Percentiles rank a stretch among this genome's conserved stretches.
Conservation (phyloP, 139 green algal species). For the Chloropicon primus region DNA sequence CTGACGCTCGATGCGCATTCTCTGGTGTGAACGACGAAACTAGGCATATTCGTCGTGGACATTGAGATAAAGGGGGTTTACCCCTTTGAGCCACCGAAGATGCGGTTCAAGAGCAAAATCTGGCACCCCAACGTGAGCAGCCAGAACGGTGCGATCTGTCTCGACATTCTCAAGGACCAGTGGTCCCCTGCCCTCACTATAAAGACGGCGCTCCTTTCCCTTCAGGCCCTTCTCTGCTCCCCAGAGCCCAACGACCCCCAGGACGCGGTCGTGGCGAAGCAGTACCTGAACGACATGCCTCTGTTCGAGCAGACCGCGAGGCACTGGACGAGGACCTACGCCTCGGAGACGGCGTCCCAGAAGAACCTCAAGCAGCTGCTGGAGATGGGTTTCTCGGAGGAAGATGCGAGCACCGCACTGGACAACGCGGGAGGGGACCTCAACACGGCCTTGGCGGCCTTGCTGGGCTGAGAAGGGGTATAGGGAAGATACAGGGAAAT, state of each 20-base stretch:
- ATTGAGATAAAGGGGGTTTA: slow-evolving; percentile 33
- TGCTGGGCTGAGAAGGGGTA: neutral
- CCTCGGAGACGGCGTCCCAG: neutral
- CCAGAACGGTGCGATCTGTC: slow-evolving; percentile 35
- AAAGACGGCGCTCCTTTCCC: slow-evolving; percentile 87
- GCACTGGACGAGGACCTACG: neutral
- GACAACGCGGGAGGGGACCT: neutral
- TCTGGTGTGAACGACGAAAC: too few species aligned
- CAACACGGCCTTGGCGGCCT: neutral
- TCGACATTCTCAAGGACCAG: slow-evolving; percentile 44
- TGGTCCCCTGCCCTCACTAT: slow-evolving; percentile 34
- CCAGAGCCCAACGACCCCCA: slow-evolving; percentile 89
- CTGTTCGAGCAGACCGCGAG: neutral
- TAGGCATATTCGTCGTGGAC: neutral
- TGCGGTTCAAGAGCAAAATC: slow-evolving; percentile 92
- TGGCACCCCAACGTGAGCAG: slow-evolving; percentile 38
- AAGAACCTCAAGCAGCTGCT: slow-evolving; percentile 11
- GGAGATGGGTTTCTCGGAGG: slow-evolving; percentile 27
- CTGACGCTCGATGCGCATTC: too few species aligned
- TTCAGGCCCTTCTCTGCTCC: slow-evolving; percentile 84
- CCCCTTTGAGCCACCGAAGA: slow-evolving; percentile 96
- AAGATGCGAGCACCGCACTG: slow-evolving; percentile 6
- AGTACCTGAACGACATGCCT: slow-evolving; percentile 35
- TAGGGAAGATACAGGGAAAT: neutral
- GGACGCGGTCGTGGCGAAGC: slow-evolving; percentile 85